Conservation (phyloP, 768 basidiomycete species). For the Boletales sp. region DNA sequence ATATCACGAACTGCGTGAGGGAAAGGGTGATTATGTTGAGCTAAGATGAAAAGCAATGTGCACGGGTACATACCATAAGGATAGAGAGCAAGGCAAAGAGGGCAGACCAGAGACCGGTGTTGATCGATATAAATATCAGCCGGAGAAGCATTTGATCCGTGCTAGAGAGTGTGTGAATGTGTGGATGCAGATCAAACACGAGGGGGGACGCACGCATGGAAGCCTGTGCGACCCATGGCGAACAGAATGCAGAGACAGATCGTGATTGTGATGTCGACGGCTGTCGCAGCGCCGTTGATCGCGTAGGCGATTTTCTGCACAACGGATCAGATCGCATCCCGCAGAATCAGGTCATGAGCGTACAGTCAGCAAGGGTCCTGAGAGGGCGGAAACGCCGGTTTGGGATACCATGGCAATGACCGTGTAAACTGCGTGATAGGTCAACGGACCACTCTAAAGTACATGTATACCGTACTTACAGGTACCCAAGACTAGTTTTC, state of each 20-base stretch:
- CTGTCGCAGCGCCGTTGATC: constrained; percentile 11
- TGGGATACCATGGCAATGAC: constrained; percentile 11
- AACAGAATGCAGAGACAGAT: constrained; percentile 21
- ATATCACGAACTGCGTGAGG: constrained; percentile 16
- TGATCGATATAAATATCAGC: constrained; percentile 23
- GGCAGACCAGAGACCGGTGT: constrained; percentile 22
- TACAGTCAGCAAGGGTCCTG: constrained; percentile 17
- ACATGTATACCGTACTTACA: constrained; percentile 6
- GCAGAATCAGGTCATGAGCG: neutral
- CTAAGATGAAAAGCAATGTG: too few species aligned
- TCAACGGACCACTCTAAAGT: neutral
- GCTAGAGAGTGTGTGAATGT: neutral
- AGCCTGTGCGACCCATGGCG: constrained; percentile 22
- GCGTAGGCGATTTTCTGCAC: constrained; percentile 14
- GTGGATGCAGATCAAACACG: neutral
- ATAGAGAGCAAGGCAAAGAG: constrained; percentile 19
- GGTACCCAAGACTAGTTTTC: constrained; percentile 10
- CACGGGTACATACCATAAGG: constrained; percentile 13
- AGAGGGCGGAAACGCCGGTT: constrained; percentile 14
- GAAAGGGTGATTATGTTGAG: too few species aligned
- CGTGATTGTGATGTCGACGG: constrained; percentile 19
- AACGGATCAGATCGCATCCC: too few species aligned
- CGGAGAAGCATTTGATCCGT: constrained; percentile 24
- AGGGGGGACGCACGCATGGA: constrained; percentile 11
- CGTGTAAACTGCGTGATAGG: constrained; percentile 11